phyloP scores from a whole-genome alignment of 78 protist species.

The Trichosphaerium sp. region DNA sequence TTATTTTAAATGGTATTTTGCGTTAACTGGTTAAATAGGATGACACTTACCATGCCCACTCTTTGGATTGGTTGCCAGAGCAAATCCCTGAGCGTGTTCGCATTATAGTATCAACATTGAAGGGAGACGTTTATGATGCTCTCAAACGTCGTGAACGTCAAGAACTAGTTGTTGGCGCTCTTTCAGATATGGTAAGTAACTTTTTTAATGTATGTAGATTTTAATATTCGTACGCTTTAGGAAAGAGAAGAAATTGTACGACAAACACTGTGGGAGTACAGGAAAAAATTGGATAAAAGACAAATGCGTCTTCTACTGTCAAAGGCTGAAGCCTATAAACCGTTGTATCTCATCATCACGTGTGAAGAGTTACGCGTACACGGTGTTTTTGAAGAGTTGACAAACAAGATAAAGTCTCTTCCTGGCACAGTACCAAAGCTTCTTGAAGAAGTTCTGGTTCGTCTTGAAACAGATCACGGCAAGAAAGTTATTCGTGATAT shows the following conservation, averaged over 20 bases:
- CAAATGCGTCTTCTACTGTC: conserved; percentile 26
- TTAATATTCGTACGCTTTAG: not conserved
- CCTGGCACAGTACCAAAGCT: conserved; percentile 23
- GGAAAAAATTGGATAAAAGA: conserved; percentile 55
- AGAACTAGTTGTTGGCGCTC: not conserved
- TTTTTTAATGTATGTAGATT: not conserved
- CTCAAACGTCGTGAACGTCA: conserved; percentile 1
- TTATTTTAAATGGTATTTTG: not conserved
- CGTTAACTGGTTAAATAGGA: conserved; percentile 30
- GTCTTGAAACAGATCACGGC: conserved; percentile 44
- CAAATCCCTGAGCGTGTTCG: conserved; percentile 1
- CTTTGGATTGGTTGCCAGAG: conserved; percentile 45
- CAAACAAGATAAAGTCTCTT: conserved; percentile 14
- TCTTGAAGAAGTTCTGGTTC: conserved; percentile 28
- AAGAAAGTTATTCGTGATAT: not conserved
- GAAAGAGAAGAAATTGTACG: conserved; percentile 27
- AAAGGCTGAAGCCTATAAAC: conserved; percentile 37
- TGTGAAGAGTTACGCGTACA: conserved; percentile 40
- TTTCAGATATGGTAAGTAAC: not conserved
- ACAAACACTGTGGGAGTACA: conserved; percentile 10
- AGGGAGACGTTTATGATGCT: not conserved
- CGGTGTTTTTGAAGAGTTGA: conserved; percentile 45
- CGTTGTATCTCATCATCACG: conserved; percentile 34
- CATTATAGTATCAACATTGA: not conserved
- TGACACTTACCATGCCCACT: conserved; percentile 20